Percentiles rank a stretch among this genome's conserved stretches.
Evolutionary conservation across 208 protist species (phyloP).

Genomic region (Crithidia expoeki): DNA sequence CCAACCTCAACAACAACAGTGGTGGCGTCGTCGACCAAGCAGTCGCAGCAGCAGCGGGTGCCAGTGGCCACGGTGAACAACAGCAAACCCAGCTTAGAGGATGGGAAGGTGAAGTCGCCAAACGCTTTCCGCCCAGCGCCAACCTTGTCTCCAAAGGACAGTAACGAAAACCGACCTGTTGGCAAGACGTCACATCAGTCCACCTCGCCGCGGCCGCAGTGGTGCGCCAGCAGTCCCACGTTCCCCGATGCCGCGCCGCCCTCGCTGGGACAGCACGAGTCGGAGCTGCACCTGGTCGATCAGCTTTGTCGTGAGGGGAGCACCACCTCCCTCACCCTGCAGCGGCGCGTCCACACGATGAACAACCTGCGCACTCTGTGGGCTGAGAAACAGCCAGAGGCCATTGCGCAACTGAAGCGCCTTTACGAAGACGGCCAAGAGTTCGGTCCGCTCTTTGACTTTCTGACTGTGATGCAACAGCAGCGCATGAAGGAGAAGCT

Average conservation of each 20-base stretch:
- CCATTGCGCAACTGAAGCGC: slow-evolving; percentile 54
- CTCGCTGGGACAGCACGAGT: slow-evolving; percentile 1
- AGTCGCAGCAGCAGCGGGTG: slow-evolving; percentile 9
- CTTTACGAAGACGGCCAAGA: slow-evolving; percentile 58
- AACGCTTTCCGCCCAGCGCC: not conserved
- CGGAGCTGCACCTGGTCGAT: slow-evolving; percentile 37
- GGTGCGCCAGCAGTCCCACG: slow-evolving; percentile 5
- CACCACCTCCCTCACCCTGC: slow-evolving; percentile 40
- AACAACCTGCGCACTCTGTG: slow-evolving; percentile 59
- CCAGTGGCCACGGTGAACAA: slow-evolving; percentile 14
- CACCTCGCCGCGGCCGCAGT: slow-evolving; percentile 10
- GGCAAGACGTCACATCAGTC: not conserved
- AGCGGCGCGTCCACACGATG: slow-evolving; percentile 56
- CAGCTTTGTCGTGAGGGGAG: slow-evolving; percentile 39
- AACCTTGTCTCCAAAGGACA: not conserved
- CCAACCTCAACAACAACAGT: not conserved
- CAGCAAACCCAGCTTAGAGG: slow-evolving; percentile 17
- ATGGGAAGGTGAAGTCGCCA: slow-evolving; percentile 4
- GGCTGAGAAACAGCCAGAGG: slow-evolving; percentile 51
- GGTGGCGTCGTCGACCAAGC: not conserved
- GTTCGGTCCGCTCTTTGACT: slow-evolving; percentile 63
- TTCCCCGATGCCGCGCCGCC: slow-evolving; percentile 22
- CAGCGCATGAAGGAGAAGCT: slow-evolving; percentile 77
- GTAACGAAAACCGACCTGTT: not conserved
- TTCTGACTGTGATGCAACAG: slow-evolving; percentile 75